Evolutionary conservation across 192 early-diverging fungal genomes (phyloP), one percentile per base, ranked within the genome.

Genomic region (Jimgerdemannia lactiflua): DNA sequence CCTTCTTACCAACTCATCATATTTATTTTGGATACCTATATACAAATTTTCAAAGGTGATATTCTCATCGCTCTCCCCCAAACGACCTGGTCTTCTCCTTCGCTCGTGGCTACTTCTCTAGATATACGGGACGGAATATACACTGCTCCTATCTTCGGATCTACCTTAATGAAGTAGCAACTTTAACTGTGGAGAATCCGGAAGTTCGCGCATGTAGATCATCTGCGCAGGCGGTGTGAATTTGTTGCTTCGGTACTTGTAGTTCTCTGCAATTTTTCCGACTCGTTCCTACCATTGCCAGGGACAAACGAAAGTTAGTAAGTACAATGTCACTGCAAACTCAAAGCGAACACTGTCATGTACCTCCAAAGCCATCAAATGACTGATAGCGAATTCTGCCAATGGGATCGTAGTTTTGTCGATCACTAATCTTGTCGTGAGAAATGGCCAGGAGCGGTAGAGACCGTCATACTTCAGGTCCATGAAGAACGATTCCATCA

Each of bases 351-450:
- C 54, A 39, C 20, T 59, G 49, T 59, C 0, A 39, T 59, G 43
- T 75, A 75, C 74, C 69, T 75, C 74, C 20, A 75, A 75, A 69
- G 74, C 67, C 4, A 75, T 42, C 18, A 75, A 70, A 75, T 75
- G 69, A 59, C 69, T 69, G 9, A 75, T 75, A 65, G 74, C 74
- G 44, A 70, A 69, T 41, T 70, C 69, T 20, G 69, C 74, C 43
- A 75, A 70, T 64, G 69, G 74, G 67, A 75, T 68, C 42, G 69
- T 39, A 63, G 67, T n/a, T 64, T 70, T 75, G 74, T 75, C 74
- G 43, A 70, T 44, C 29, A 75, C 74, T 41, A 75, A 64, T 70
- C 44, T 75, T 1, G 69, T 75, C 59, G 69, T 70, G 9, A 75
- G 69, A 54, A 75, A 75, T 69, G 74, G 39, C 67, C 66, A 75